Base-by-base conservation (phyloP, 805 yeast species). In the Monosporozyma aerobia region DNA sequence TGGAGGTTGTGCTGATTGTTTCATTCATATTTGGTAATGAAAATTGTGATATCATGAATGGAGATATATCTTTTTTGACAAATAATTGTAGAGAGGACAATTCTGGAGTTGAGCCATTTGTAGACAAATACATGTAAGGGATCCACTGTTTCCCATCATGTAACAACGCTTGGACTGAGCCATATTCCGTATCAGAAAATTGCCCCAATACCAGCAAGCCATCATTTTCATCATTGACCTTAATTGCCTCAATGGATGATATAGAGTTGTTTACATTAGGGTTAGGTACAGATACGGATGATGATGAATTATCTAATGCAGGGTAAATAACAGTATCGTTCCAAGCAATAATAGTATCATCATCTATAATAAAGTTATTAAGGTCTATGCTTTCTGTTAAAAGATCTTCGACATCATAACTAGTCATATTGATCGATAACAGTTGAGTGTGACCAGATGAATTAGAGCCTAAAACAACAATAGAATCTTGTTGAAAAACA, bases 401-500 rank as follows among this genome's bases (percentile, higher is more conserved):
- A 33, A 33, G 41, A 68, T 48, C 3, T 56, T 49, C 4, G 51
- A 30, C 19, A 58, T 11, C 1, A 29, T 59, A 44, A 44, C 30
- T 54, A 1, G 53, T 47, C 29, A 65, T 35, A 40, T 61, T 53
- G 6, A 63, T 48, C 2, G 57, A 51, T 3, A 63, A 85, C 75
- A 67, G 79, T 82, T 27, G 76, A n/a, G 74, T 72, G 1, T 71
- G 63, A 5, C 25, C 22, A 22, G 27, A 30, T 29, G 32, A 23
- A 37, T 41, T 39, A 1, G 62, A 33, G 19, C 98, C 86, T 9
- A 77, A 72, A n/a, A 77, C 60, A 33, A 78, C 61, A 7, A 80
- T 54, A 8, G 59, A 54, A 10, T 73, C 68, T 16, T 67, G 59
- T 37, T 73, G 67, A 25, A 71, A 59, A 53, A 85, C 80, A 50